Conservation (phyloP, 257 asterid species). For the Leonotis leonurus region DNA sequence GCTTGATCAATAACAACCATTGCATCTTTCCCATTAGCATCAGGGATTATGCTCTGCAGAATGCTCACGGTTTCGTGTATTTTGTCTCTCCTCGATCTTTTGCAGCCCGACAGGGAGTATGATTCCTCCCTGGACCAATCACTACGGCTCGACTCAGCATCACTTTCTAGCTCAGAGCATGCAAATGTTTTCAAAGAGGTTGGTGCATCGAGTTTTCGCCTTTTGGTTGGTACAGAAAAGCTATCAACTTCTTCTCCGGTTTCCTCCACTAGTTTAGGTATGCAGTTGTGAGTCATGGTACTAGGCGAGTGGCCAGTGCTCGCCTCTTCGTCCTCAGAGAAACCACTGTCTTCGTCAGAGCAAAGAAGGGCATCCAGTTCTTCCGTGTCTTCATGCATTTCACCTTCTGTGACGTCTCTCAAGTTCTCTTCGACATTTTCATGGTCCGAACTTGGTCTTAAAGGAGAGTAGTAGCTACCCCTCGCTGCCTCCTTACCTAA, state of each 20-base stretch:
- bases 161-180: conserved; percentile 38
- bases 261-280: conserved; percentile 31
- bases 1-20: conserved; percentile 68
- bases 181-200: conserved; percentile 26
- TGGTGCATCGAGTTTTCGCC: conserved; percentile 45
- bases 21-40: conserved; percentile 50
- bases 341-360: conserved; percentile 53
- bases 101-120: conserved; percentile 27
- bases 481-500: conserved; percentile 28
- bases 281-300: conserved; percentile 48
- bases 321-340: conserved; percentile 60
- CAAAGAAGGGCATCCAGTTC: conserved; percentile 75
- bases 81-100: conserved; percentile 51
- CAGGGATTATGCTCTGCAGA: conserved; percentile 58
- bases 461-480: conserved; percentile 15
- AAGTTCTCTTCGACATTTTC: conserved; percentile 32
- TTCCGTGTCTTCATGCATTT: conserved; percentile 81
- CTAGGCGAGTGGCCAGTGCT: conserved; percentile 97
- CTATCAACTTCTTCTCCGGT: conserved; percentile 58
- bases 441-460: conserved; percentile 16
- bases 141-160: conserved; percentile 49
- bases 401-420: conserved; percentile 30
- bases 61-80: conserved; percentile 47
- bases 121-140: conserved; percentile 16
- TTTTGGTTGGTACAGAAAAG: conserved; percentile 41